A percentile compares a stretch with the other conserved stretches of the same genome.
These are phyloP conservation scores for Perkinsus marinus DNA, from an alignment of 169 alveolate species.

Conservation along the genomic window DNA sequence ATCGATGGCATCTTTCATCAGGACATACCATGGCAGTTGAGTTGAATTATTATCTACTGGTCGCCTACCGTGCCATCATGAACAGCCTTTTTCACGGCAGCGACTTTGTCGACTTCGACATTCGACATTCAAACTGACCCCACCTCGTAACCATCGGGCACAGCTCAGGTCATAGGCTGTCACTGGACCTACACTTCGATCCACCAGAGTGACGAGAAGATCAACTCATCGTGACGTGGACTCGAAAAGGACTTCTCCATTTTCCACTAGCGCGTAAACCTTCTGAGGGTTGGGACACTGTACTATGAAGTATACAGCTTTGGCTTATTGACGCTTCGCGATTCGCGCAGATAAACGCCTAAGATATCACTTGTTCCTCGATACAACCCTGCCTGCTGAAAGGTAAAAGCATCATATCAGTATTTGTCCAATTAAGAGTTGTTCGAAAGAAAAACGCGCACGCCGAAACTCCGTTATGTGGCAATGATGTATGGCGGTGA, in stretches of 20 bases:
- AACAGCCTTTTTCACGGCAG: neutral
- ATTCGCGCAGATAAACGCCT: neutral
- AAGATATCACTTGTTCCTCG: neutral
- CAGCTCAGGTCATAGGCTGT: neutral
- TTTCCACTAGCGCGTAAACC: neutral
- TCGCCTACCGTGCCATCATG: neutral
- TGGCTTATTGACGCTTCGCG: neutral
- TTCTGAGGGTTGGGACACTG: neutral
- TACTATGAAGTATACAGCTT: neutral
- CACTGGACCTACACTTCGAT: neutral
- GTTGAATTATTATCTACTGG: neutral
- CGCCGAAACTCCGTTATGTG: too few species aligned
- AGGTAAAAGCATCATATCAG: neutral
- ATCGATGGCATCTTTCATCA: neutral
- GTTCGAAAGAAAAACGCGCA: neutral
- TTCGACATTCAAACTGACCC: neutral
- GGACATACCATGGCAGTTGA: conserved; percentile 16
- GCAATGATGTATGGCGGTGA: too few species aligned
- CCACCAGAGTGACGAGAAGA: neutral
- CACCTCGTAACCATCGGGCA: neutral
- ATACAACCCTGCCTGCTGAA: neutral
- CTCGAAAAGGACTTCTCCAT: neutral
- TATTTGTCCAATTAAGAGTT: neutral
- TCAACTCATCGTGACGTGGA: neutral
- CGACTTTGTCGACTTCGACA: neutral